Percentiles rank a stretch among this genome's conserved stretches.
Evolutionary conservation across 2,329 filamentous ascomycete genomes (phyloP).

Genomic region (Celoporthe dispersa): DNA sequence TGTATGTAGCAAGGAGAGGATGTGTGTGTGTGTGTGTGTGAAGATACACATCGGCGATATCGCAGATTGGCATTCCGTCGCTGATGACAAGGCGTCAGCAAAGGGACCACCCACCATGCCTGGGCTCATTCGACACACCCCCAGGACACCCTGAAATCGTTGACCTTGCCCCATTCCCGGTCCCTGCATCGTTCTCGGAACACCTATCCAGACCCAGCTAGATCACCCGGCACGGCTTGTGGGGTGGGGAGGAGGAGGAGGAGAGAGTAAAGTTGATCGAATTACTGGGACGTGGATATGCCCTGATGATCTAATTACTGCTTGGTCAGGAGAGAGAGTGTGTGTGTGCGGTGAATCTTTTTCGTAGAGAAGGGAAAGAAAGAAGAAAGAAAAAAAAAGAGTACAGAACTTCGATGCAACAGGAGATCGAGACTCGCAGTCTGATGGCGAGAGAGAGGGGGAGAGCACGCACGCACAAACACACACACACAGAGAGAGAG

Average conservation of each 20-base stretch:
- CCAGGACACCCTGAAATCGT: neutral
- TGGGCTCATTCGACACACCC: neutral
- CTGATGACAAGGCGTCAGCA: neutral
- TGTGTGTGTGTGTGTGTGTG: neutral
- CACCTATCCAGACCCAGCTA: slow-evolving; percentile 10
- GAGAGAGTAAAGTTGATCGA: neutral
- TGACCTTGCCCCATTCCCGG: neutral
- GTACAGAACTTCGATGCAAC: neutral
- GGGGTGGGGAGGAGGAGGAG: neutral
- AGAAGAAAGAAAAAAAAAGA: neutral
- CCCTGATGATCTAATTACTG: slow-evolving; percentile 4
- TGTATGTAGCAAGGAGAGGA: neutral
- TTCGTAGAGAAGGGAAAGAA: neutral
- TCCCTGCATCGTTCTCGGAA: slow-evolving; percentile 13
- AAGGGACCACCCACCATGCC: neutral
- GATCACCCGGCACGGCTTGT: slow-evolving; percentile 5
- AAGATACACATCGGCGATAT: neutral
- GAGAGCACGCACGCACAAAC: too few species aligned
- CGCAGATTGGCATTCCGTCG: neutral
- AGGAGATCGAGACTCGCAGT: neutral
- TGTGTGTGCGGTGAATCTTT: too few species aligned
- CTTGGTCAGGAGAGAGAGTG: neutral
- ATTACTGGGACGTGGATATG: neutral
- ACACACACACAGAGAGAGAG: too few species aligned
- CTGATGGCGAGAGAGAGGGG: neutral